Evolutionary conservation across 805 yeast species (phyloP), one percentile per base, ranked within the genome.

Genomic region (Wickerhamiella vanderwaltii): DNA sequence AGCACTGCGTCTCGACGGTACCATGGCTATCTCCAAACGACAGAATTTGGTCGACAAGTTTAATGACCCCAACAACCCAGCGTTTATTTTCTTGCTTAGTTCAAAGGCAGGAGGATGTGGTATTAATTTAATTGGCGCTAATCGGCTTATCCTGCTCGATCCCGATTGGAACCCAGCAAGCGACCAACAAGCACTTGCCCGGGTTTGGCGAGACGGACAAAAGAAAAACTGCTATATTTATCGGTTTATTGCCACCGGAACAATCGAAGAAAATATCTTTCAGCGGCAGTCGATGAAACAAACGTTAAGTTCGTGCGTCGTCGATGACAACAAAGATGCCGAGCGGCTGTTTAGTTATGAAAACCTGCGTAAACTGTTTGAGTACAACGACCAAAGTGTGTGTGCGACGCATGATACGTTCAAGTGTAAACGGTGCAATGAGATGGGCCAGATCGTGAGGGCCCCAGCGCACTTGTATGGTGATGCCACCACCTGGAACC

Each of bases 61-160:
- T 62, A 91, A 91, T 55, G 81, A 91, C 52, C 95, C 96, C 1
- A 80, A 82, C 34, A 81, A 86, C 1, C 68, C 75, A 1, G 96
- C 87, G 50, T 91, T 88, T 58, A 76, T 91, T 2, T 91, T 91
- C 52, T 66, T 91, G 46, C 65, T 91, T 40, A 83, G 95, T 57
- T 83, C 95, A 6, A 91, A 91, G 60, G 98, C 98, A 1, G 98
- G 98, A 52, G 98, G 98, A 1, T 91, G 98, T 67, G 98, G 98
- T 62, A 84, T 91, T 54, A 91, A 91, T 58, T 70, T 91, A 52
- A 88, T 91, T 53, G 98, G 98, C 9, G 98, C 97, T 2, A 91
- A 91, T 51, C 69, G 98, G 48, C 66, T 91, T 47, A 74, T 91
- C 16, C 64, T 91, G 36, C 67, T 91, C 56, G 98, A 91, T 57